Evolutionary conservation across 331 rosid species (phyloP), one percentile per base, ranked within the genome.

Genomic region (Phaseolus coccineus): DNA sequence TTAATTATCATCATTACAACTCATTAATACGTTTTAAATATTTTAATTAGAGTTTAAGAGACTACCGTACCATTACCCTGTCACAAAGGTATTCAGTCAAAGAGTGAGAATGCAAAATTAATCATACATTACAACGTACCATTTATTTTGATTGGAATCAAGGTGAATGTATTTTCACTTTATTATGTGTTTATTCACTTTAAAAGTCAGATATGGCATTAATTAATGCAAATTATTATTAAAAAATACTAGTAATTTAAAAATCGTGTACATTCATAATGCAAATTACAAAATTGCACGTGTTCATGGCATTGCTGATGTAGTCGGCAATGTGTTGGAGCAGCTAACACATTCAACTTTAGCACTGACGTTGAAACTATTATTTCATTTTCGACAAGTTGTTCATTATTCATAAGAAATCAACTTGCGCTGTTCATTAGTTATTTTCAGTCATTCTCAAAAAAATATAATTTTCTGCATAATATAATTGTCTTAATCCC

Each of bases 271-370:
- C 30, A 40, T n/a, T 40, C 30, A 62, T 62, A 50, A 31, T 66
- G n/a, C 8, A 8, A 6, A 42, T 39, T 66, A 31, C 12, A 44
- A 56, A 71, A 46, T 39, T 22, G 40, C 3, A 70, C 46, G 22
- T 24, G 8, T 50, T 69, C 8, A 8, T 56, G 63, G 6, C 33
- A 24, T 27, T 67, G 16, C 53, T 27, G 77, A 57, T 35, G 5
- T 25, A 57, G 25, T 42, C 12, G 27, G 15, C 73, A 74, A 79
- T 35, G 51, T 69, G 73, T 55, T 85, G 77, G 77, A 82, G 9
- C 37, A 15, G 48, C 35, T 52, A 61, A 46, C 61, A 55, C 22
- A 63, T 39, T 63, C 51, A 78, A 63, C 58, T 74, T 62, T 59
- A n/a, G 1, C 11, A 9, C 5, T 69, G 28, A 57, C 40, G 30